These are phyloP conservation scores for Hanseniaspora valbyensis DNA, from an alignment of 805 yeast genomes.

Conservation along the genomic window DNA sequence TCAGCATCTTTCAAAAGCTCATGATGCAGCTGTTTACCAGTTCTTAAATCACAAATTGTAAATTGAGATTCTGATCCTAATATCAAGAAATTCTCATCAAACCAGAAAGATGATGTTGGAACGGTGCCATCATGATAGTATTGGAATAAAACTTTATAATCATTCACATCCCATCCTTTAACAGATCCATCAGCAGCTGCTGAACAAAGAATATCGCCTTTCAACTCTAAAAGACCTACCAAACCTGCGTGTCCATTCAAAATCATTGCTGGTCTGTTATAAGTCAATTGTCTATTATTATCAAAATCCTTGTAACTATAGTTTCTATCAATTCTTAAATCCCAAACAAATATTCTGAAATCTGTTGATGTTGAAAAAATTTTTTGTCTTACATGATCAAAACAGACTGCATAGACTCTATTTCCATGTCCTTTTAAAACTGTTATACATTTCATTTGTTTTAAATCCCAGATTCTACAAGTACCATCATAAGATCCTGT, in stretches of 20 bases:
- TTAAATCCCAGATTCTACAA: constrained; percentile 85
- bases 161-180: constrained; percentile 83
- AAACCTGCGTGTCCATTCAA: constrained; percentile 81
- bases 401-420: constrained; percentile 76
- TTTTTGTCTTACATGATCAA: constrained; percentile 62
- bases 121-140: constrained; percentile 67
- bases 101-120: constrained; percentile 89
- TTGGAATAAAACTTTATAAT: constrained; percentile 53
- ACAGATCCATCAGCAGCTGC: constrained; percentile 94
- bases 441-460: constrained; percentile 59
- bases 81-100: constrained; percentile 70
- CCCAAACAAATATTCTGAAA: constrained; percentile 81
- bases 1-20: constrained; percentile 69
- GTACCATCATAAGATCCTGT: constrained; percentile 87
- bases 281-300: constrained; percentile 17
- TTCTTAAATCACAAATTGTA: constrained; percentile 74
- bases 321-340: constrained; percentile 22
- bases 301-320: neutral
- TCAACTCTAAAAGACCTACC: constrained; percentile 75
- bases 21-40: constrained; percentile 60
- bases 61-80: constrained; percentile 84
- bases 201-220: constrained; percentile 66
- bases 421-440: constrained; percentile 76
- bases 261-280: constrained; percentile 22
- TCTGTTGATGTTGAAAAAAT: constrained; percentile 92